Evolutionary conservation across 176 grass and related monocot species (phyloP), one percentile per base, ranked within the genome.

Genomic region (Dendrocalamus sinicus): DNA sequence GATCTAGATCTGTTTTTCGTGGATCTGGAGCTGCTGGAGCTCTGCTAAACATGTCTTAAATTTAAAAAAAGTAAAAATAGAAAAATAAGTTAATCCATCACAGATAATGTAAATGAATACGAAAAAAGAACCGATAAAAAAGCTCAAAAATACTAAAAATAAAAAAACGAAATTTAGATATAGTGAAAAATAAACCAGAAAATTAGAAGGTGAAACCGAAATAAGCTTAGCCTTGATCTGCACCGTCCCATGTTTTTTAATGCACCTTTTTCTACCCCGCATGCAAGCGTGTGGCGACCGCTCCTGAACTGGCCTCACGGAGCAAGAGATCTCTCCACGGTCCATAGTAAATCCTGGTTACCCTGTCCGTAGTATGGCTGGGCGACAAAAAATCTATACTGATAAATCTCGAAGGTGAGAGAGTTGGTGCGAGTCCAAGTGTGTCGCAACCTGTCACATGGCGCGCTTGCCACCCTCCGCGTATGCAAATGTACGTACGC

Each of bases 381-480:
- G 3, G 55, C 50, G 73, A 86, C 76, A 80, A 80, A 22, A 52
- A 2, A 41, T 78, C 23, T 26, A 46, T 16, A 32, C 6, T 8
- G 28, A 30, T 30, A 74, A 45, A 61, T 30, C 28, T 8, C 7
- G 16, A 6, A 73, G 6, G 10, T 9, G 35, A 13, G 0, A 48
- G 13, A 14, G 47, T 48, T 4, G 1, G 47, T 12, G 47, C 47
- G 35, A 23, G 55, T 28, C 30, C 58, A 76, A 24, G 77, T 81
- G 77, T 53, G 63, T 4, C n/a, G 76, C 69, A 63, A 51, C 23
- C 10, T 12, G 82, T 74, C 83, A 85, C 82, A 82, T 85, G 82
- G 88, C 76, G 7, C 76, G 51, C 82, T 75, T 80, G 81, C 75
- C 4, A 37, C 2, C 30, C 2, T 32, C 76, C 15, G 5, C n/a